Percentiles rank a stretch among this genome's conserved stretches.
These are phyloP conservation scores for Staphylotrichum tortipilum DNA, from an alignment of 495 filamentous ascomycete species.

Conservation along the genomic window DNA sequence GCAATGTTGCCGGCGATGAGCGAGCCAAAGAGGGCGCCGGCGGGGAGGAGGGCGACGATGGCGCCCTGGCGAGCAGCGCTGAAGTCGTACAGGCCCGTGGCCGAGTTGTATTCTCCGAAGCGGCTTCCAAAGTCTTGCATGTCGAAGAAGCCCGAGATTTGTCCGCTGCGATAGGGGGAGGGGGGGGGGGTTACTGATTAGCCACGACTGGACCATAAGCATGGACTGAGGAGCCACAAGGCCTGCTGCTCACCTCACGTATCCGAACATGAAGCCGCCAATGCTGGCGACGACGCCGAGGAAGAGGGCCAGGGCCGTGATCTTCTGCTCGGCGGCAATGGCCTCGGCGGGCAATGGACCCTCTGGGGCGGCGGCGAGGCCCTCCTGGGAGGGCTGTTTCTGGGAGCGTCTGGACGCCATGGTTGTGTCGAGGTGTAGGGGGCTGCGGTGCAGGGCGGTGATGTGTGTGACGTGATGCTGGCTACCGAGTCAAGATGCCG, in stretches of 20 bases:
- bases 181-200: too few relatives aligned
- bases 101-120: slow-evolving; percentile 33
- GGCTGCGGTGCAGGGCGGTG: too few relatives aligned
- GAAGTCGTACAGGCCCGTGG: slow-evolving; percentile 31
- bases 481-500: background rate
- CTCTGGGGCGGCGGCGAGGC: background rate
- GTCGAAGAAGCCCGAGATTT: slow-evolving; percentile 49
- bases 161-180: too few relatives aligned
- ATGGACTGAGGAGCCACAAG: background rate
- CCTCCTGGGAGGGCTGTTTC: background rate
- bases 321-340: slow-evolving; percentile 16
- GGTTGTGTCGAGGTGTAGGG: background rate
- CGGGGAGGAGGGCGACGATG: slow-evolving; percentile 50
- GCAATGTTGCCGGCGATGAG: slow-evolving; percentile 52
- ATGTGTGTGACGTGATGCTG: too few relatives aligned
- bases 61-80: slow-evolving; percentile 43
- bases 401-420: slow-evolving; percentile 1
- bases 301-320: slow-evolving; percentile 33
- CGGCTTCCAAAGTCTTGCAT: slow-evolving; percentile 48
- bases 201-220: background rate
- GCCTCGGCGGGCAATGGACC: background rate
- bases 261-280: slow-evolving; percentile 76
- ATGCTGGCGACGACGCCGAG: slow-evolving; percentile 49
- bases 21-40: slow-evolving; percentile 63
- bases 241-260: slow-evolving; percentile 47